Conservation (phyloP, 805 yeast genomes). For the Sugiyamaella lignohabitans region DNA sequence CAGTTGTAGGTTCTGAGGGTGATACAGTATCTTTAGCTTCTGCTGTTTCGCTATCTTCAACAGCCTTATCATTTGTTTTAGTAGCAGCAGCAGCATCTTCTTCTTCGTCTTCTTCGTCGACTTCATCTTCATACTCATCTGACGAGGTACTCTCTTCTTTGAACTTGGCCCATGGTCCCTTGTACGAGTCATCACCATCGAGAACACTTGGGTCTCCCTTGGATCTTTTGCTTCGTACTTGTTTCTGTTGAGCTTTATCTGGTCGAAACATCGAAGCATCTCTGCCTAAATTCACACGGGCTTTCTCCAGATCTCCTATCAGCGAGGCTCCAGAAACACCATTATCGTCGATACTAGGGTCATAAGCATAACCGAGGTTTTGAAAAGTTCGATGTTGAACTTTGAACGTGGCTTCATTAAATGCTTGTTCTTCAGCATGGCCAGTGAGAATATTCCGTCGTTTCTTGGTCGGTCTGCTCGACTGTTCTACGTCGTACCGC, state of each 20-base stretch:
- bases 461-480: constrained; percentile 18
- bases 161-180: constrained; percentile 63
- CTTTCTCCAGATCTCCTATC: constrained; percentile 23
- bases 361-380: constrained; percentile 30
- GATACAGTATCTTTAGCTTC: constrained; percentile 7
- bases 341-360: constrained; percentile 21
- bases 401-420: constrained; percentile 40
- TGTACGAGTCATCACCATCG: constrained; percentile 41
- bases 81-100: constrained; percentile 13
- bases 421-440: constrained; percentile 30
- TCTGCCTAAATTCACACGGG: constrained; percentile 22
- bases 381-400: constrained; percentile 36
- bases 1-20: neutral
- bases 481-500: too few species aligned
- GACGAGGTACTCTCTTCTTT: constrained; percentile 21
- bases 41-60: constrained; percentile 21
- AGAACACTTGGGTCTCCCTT: constrained; percentile 37
- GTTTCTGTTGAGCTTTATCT: constrained; percentile 29
- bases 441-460: constrained; percentile 29
- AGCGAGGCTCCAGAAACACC: constrained; percentile 7
- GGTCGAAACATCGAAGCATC: constrained; percentile 25
- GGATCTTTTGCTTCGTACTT: constrained; percentile 34
- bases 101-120: constrained; percentile 16
- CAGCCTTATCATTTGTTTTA: constrained; percentile 7
- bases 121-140: constrained; percentile 9